Conservation (phyloP, 768 basidiomycete genomes). For the Termitomyces sp. region DNA sequence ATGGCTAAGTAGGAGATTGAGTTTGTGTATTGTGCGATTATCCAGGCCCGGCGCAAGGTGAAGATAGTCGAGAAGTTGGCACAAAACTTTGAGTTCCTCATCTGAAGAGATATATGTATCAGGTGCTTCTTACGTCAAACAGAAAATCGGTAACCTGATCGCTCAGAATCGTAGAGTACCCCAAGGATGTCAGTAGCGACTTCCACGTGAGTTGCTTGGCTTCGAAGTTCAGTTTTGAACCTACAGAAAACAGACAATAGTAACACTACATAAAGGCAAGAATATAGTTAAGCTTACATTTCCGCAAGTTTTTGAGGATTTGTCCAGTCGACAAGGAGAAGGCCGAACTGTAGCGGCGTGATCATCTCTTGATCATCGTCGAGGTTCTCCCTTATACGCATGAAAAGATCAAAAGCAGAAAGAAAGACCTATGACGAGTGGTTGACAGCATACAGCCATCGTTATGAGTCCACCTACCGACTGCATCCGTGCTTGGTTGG, state of each 20-base stretch:
- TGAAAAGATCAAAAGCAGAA: slow-evolving; percentile 56
- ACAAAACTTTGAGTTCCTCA: slow-evolving; percentile 57
- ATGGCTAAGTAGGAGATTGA: slow-evolving; percentile 43
- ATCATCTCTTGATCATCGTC: slow-evolving; percentile 76
- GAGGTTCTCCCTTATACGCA: slow-evolving; percentile 50
- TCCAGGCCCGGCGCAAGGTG: slow-evolving; percentile 38
- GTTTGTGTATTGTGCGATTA: slow-evolving; percentile 33
- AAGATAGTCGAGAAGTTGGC: slow-evolving; percentile 58
- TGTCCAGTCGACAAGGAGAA: slow-evolving; percentile 86
- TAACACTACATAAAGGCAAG: neutral
- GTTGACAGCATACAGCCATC: neutral
- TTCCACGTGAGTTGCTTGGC: slow-evolving; percentile 42
- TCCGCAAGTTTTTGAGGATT: slow-evolving; percentile 68
- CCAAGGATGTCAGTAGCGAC: slow-evolving; percentile 50
- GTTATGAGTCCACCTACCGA: slow-evolving; percentile 25
- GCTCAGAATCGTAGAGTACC: slow-evolving; percentile 41
- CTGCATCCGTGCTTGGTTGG: slow-evolving; percentile 68
- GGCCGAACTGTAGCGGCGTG: slow-evolving; percentile 61
- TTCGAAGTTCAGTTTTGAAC: slow-evolving; percentile 11
- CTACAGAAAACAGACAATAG: neutral
- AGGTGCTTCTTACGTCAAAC: neutral
- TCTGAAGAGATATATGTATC: slow-evolving; percentile 27
- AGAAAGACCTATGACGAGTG: slow-evolving; percentile 56
- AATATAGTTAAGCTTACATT: slow-evolving; percentile 22
- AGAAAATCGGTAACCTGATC: slow-evolving; percentile 28